Conservation (phyloP, 2,329 filamentous ascomycete genomes). For the Zymoseptoria tritici region DNA sequence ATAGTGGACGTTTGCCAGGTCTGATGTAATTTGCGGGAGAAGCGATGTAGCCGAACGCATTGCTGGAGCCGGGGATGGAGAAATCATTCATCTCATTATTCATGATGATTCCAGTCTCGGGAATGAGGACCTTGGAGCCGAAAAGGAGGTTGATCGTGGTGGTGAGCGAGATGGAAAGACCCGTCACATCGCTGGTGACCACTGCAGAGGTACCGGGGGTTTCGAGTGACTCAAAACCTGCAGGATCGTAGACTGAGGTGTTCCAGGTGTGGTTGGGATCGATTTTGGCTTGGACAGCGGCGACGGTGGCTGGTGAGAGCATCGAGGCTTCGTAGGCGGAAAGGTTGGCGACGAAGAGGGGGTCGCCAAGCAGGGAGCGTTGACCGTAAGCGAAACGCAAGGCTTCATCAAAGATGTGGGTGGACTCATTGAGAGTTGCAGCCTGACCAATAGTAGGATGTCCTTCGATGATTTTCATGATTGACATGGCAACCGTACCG, state of each 20-base stretch:
- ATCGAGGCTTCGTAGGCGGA: slow-evolving; percentile 59
- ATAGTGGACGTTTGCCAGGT: slow-evolving; percentile 73
- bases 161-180: slow-evolving; percentile 72
- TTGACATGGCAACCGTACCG: slow-evolving; percentile 66
- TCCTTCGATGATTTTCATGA: slow-evolving; percentile 76
- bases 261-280: slow-evolving; percentile 64
- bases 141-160: slow-evolving; percentile 86
- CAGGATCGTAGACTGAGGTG: slow-evolving; percentile 65
- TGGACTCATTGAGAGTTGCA: slow-evolving; percentile 56
- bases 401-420: slow-evolving; percentile 78
- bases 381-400: slow-evolving; percentile 80
- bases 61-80: slow-evolving; percentile 67
- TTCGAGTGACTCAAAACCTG: slow-evolving; percentile 56
- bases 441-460: slow-evolving; percentile 57
- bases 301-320: slow-evolving; percentile 54
- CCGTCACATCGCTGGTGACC: slow-evolving; percentile 61
- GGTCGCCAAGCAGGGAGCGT: slow-evolving; percentile 75
- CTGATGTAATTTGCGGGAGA: slow-evolving; percentile 73
- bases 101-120: slow-evolving; percentile 75
- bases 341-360: slow-evolving; percentile 60
- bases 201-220: slow-evolving; percentile 70
- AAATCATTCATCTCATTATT: slow-evolving; percentile 62
- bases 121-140: slow-evolving; percentile 70
- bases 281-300: slow-evolving; percentile 58
- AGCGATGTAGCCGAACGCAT: slow-evolving; percentile 80